Evolutionary conservation across 306 rosid species (phyloP), one percentile per base, ranked within the genome.

Genomic region (Pueraria montana): DNA sequence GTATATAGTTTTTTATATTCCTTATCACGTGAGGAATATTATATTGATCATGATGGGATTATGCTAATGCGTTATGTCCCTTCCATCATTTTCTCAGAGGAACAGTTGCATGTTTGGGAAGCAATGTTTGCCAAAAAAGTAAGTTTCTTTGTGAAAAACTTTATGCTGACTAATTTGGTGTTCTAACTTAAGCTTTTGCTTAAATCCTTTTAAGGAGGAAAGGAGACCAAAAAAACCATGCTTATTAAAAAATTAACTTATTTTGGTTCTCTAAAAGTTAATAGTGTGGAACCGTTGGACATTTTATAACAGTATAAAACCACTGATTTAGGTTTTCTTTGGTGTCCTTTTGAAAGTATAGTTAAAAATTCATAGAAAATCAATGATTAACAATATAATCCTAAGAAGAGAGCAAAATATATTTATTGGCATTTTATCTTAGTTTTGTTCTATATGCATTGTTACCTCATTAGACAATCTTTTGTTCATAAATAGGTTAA

Each of bases 51-150:
- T 72, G 56, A 76, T 30, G 24, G 20, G 49, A 49, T 74, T 65
- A 69, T 78, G 72, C 81, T 79, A 79, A 83, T 79, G 12, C 81
- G 7, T 82, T 84, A 13, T 70, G 27, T 45, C 12, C n/a, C 64
- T 69, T 68, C 38, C 52, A 13, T 58, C n/a, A 27, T 62, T 62
- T 30, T 85, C 24, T 68, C 87, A 89, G 91, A 65, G 86, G 86
- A 83, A 56, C 8, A n/a, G 89, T 66, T 81, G 46, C 93, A 8
- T 94, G 97, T 83, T 81, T 88, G 85, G 21, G 74, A 78, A 74
- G 20, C 71, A 3, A 23, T 52, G 5, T 1, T n/a, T 91, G 96
- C 74, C 66, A 81, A 13, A 13, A 71, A 84, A 21, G 96, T 88
- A 79, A 84, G 93, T 88, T 55, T 45, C 43, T 40, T 30, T 64